Percentiles rank a stretch among this genome's conserved stretches.
These are phyloP conservation scores for Celoporthe dispersa DNA, from an alignment of 2,329 filamentous ascomycete species.

Conservation along the genomic window DNA sequence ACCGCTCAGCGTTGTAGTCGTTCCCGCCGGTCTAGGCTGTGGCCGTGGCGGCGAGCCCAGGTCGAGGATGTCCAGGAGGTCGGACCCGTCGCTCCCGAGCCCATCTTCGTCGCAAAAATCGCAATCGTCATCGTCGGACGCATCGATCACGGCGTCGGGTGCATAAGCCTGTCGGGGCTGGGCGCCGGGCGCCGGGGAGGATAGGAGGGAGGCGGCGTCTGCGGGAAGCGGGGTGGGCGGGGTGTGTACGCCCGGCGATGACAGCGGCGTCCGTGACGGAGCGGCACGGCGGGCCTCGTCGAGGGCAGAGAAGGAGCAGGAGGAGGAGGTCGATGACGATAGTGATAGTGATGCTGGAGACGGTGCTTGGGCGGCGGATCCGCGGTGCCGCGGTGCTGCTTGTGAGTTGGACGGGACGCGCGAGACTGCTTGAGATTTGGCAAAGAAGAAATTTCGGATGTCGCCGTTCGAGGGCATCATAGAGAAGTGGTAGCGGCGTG, in stretches of 20 bases:
- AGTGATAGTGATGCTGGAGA: too few relatives aligned
- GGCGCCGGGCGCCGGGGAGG: constrained; percentile 33
- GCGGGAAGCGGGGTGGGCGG: not conserved
- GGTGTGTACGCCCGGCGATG: not conserved
- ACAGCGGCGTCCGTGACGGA: not conserved
- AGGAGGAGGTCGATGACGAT: not conserved
- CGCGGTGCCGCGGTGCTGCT: not conserved
- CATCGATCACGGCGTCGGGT: constrained; percentile 64
- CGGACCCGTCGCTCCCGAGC: constrained; percentile 64
- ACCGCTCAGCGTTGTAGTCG: constrained; percentile 32
- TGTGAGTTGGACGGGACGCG: not conserved
- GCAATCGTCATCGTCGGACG: constrained; percentile 64
- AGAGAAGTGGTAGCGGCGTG: not conserved
- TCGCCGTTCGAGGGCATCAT: not conserved
- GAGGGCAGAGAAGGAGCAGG: not conserved
- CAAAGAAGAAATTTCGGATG: not conserved
- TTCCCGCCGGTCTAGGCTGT: constrained; percentile 40
- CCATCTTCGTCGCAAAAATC: constrained; percentile 54
- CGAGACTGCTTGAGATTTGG: not conserved
- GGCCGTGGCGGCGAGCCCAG: constrained; percentile 27
- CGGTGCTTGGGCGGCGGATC: not conserved
- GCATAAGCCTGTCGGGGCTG: constrained; percentile 39
- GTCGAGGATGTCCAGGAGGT: constrained; percentile 56
- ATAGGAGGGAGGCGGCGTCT: constrained; percentile 18
- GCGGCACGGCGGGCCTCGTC: not conserved